Conservation (phyloP, 2,329 filamentous ascomycete genomes). For the Xylaria sp. region DNA sequence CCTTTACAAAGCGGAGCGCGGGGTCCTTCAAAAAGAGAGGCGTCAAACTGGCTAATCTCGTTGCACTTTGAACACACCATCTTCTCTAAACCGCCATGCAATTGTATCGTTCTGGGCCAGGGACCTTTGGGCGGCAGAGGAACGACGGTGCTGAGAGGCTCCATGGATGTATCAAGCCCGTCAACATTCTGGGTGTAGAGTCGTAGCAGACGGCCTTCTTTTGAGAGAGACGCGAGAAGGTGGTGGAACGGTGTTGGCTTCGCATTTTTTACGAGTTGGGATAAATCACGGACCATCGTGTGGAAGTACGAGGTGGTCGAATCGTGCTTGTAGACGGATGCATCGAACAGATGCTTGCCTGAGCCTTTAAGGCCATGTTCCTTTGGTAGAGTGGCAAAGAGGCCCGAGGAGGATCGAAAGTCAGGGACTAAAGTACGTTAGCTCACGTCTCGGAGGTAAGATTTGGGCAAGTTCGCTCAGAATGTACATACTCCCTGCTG, state of each 20-base stretch:
- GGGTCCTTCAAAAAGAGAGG: slow-evolving; percentile 83
- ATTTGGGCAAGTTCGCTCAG: slow-evolving; percentile 36
- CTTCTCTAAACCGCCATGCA: slow-evolving; percentile 92
- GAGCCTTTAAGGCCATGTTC: slow-evolving; percentile 93
- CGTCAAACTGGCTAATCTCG: slow-evolving; percentile 78
- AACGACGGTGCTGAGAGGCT: slow-evolving; percentile 81
- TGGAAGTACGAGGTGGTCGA: slow-evolving; percentile 90
- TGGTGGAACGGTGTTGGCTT: slow-evolving; percentile 91
- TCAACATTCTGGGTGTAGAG: slow-evolving; percentile 98
- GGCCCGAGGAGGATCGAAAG: slow-evolving; percentile 89
- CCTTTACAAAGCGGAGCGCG: slow-evolving; percentile 81
- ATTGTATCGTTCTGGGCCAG: slow-evolving; percentile 92
- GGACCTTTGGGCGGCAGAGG: slow-evolving; percentile 85
- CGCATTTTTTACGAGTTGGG: slow-evolving; percentile 79
- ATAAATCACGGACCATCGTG: slow-evolving; percentile 92
- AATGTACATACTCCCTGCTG: slow-evolving; percentile 73
- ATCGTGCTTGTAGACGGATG: slow-evolving; percentile 95
- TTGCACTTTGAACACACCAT: slow-evolving; percentile 98
- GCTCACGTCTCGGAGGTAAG: slow-evolving; percentile 37
- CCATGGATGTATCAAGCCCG: slow-evolving; percentile 86
- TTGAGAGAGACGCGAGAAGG: slow-evolving; percentile 86
- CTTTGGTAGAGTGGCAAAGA: slow-evolving; percentile 85
- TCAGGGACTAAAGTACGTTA: slow-evolving; percentile 75
- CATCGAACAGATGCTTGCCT: slow-evolving; percentile 95
- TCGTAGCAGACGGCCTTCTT: slow-evolving; percentile 86